These are phyloP conservation scores for Pleurotus citrinopileatus DNA, from an alignment of 768 basidiomycete species.

Conservation along the genomic window DNA sequence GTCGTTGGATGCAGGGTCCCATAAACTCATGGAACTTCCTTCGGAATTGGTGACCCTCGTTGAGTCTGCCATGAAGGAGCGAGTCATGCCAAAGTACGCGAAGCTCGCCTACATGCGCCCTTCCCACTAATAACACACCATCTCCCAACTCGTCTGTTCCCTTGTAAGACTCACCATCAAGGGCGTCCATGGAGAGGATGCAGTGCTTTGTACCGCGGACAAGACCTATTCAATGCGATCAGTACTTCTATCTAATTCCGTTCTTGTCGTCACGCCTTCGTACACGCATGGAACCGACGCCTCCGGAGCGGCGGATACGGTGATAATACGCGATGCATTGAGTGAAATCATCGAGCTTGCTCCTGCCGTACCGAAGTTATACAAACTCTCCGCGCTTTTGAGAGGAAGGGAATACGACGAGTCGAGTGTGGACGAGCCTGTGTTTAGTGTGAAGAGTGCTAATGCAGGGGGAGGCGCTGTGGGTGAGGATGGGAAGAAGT, in stretches of 20 bases:
- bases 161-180: slow-evolving; percentile 80
- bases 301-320: slow-evolving; percentile 29
- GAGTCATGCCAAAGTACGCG: slow-evolving; percentile 27
- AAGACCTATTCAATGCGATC: slow-evolving; percentile 84
- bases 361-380: slow-evolving; percentile 73
- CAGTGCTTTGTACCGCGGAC: slow-evolving; percentile 81
- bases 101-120: slow-evolving; percentile 15
- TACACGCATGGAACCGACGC: slow-evolving; percentile 24
- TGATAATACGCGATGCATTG: slow-evolving; percentile 77
- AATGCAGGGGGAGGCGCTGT: slow-evolving; percentile 13
- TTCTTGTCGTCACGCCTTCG: slow-evolving; percentile 67
- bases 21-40: slow-evolving; percentile 72
- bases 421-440: slow-evolving; percentile 42
- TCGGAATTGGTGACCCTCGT: slow-evolving; percentile 61
- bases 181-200: slow-evolving; percentile 78
- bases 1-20: slow-evolving; percentile 47
- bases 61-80: slow-evolving; percentile 44
- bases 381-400: slow-evolving; percentile 60
- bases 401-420: slow-evolving; percentile 73
- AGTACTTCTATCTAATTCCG: slow-evolving; percentile 85
- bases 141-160: too few relatives aligned
- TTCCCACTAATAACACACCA: background rate
- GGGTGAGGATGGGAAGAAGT: slow-evolving; percentile 17
- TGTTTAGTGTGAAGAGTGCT: slow-evolving; percentile 20
- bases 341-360: slow-evolving; percentile 83